Base-by-base conservation (phyloP, 495 filamentous ascomycete genomes). In the Penicillium herquei region DNA sequence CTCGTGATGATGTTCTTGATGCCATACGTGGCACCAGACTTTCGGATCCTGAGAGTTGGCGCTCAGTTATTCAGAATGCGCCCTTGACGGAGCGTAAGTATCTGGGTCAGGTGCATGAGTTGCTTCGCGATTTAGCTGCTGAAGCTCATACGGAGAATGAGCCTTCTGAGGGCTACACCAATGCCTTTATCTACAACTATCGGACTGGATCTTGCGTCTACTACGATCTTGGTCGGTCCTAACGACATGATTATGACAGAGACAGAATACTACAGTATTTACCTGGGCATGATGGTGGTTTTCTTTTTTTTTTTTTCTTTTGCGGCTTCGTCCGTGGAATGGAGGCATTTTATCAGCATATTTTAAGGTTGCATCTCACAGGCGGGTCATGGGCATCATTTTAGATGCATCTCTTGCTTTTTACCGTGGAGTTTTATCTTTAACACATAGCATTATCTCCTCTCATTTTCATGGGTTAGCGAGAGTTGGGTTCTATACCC, bases 21-120 rank as follows among this genome's bases (percentile, higher is more conserved):
- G 74, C 85, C 35, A 89, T 98, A 39, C 79, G 82, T 13, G 78
- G 83, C 16, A 94, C 92, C 11, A 75, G 84, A 16, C 79, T 97
- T 9, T 85, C 83, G 1, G 92, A 97, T 59, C 71, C 87, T 13
- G 94, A 98, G 58, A 88, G 85, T 60, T 98, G 94, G 94, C 84
- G 88, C 26, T 79, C 75, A 44, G 85, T 91, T 13, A 89, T 92
- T 54, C 91, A 97, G 65, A 83, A 78, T 39, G 86, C 89, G 6
- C 85, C 87, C 7, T 80, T 88, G 39, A 82, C 78, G 3, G 94
- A 98, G 68, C 83, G 90, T 49, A 84, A 88, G 63, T 98, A 98
- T 64, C 76, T 96, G n/a, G 78, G 83, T 41, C 89, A 97, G 64
- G 78, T 98, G 39, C 88, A 94, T 62, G 89, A 91, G 41, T 74